Evolutionary conservation across 2,329 filamentous ascomycete species (phyloP), one percentile per base, ranked within the genome.

Genomic region (Parasarocladium wereldwijsianum): DNA sequence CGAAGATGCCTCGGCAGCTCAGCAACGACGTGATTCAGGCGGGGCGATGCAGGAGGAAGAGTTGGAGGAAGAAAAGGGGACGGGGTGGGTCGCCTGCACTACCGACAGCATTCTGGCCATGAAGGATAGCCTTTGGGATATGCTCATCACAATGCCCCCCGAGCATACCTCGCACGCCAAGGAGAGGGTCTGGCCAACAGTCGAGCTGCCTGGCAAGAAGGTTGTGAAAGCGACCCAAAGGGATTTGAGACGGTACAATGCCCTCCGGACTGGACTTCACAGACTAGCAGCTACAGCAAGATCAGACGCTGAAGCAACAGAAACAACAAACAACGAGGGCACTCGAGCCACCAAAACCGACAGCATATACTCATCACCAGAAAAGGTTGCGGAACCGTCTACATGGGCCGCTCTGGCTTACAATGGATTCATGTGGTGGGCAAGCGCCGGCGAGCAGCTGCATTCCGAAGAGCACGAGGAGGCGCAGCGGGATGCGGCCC

Each of bases 31-130:
- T 6, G 45, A 51, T 19, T 45, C 43, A 24, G 49, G 55, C 24
- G 49, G 53, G 26, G 48, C 28, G 18, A 31, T 29, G 5, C 17
- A 48, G 24, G 48, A 51, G 8, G 45, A 52, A 11, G n/a, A n/a
- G n/a, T n/a, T n/a, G n/a, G 51, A 55, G 20, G 64, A 62, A 15
- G 63, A 70, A 24, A 48, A 55, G 15, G 64, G 64, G 18, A 56
- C 66, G 10, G 81, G 85, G 22, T 98, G 86, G 85, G 76, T 93
- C 35, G 90, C 87, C 9, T 94, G 86, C 52, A 94, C 87, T 3
- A 96, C 87, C 2, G 90, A 98, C 55, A 87, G 81, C 45, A 90
- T 98, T 34, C 66, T 98, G 10, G 75, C 73, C 26, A 79, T 83
- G 52, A 96, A 96, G 57, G 70, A 76, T 29, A 70, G 79, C 3